Base-by-base conservation (phyloP, 129 eudicot genomes). In the Deinandra increscens region DNA sequence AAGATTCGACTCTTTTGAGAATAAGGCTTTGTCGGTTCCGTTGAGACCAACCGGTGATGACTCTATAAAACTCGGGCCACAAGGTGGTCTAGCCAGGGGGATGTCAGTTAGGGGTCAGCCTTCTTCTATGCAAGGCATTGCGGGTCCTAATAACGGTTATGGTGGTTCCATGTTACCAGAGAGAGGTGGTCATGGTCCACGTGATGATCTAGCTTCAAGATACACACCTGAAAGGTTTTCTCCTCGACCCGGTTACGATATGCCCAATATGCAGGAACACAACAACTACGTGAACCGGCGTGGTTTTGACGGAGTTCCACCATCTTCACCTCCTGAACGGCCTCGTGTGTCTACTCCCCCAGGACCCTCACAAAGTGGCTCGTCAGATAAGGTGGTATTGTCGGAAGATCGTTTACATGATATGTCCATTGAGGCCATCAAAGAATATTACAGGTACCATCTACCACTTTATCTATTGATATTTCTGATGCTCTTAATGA, bases 21-120 rank as follows among this genome's bases (percentile, higher is more conserved):
- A 68, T 59, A 81, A 91, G 69, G 70, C 82, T 31, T 61, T 79
- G 53, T 81, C 95, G 6, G 87, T 86, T 59, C 84, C 95, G 5
- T 70, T 89, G 56, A 82, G 99, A 63, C 79, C 86, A 23, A 67
- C 81, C 48, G 86, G 85, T 41, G 85, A 80, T 71, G 97, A 87
- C 34, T 63, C 85, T 29, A 89, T 93, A 49, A 87, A 95, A 59
- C 89, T 93, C 11, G 97, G 92, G 77, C 97, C 99, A 54, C 99
- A 93, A 80, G 99, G 99, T 37, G 99, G 97, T 58, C 89, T 93
- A 68, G 99, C 95, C 2, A 80, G 88, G 75, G 90, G 97, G 60
- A 93, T 93, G 99, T 87, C 97, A 37, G 73, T 73, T 75, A 83
- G 90, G 83, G 99, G 97, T 26, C 97, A 83, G 48, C 77, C 84